Base-by-base conservation (phyloP, 75 land plant species). In the Isoetes taiwanensis region DNA sequence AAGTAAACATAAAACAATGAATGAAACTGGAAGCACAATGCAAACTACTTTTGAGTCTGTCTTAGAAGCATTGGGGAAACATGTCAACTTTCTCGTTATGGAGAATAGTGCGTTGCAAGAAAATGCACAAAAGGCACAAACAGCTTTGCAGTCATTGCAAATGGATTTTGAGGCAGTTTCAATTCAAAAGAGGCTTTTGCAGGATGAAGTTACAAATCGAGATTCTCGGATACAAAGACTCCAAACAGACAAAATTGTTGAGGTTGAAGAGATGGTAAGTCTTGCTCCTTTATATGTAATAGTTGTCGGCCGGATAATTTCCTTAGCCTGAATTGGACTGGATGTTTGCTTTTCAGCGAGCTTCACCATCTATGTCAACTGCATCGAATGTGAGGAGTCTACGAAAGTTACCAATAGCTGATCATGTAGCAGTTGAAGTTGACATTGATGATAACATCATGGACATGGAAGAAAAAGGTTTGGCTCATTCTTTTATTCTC, bases 391-490 rank as follows among this genome's bases (percentile, higher is more conserved):
- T 79, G 28, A 78, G 96, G 38, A 75, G 83, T 59, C 52, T 70
- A 38, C 83, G 96, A 20, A 88, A 88, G 61, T 62, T 40, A 37
- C 1, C 30, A 16, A 78, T 74, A 54, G 64, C 50, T 52, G 89
- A 84, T 62, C 90, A 94, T 31, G 59, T 84, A 59, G 78, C 78
- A 12, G 68, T 94, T 59, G 83, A 79, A 56, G 71, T 93, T 66
- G 96, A 84, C 64, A 34, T 54, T 16, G 85, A 84, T 59, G 28
- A 67, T 20, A 66, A 41, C 39, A 64, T 34, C 30, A 70, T 82
- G 61, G 80, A 80, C 57, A 82, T 83, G 62, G 93, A 93, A 64
- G 99, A 94, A 35, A 94, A 94, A 84, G 86, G 99, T 89, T 33
- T 54, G 56, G 23, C 59, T 38, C 29, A 24, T 37, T 37, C 14